A percentile compares a stretch with the other conserved stretches of the same genome.
Evolutionary conservation across 2,329 filamentous ascomycete species (phyloP).

Genomic region (Pseudogymnoascus sp.): DNA sequence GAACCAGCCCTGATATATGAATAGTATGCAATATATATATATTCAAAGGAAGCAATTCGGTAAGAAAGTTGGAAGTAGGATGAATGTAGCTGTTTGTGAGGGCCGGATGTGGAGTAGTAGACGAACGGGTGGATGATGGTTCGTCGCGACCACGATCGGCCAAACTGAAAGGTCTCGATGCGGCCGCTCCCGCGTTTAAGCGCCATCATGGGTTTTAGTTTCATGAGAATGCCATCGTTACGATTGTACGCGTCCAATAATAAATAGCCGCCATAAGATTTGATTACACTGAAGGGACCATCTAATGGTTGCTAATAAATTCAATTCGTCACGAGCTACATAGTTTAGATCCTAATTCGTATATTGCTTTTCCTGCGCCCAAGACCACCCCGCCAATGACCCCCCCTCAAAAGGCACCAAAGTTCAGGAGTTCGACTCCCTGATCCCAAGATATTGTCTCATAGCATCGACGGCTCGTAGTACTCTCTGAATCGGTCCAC

Average conservation of each 20-base stretch:
- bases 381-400: background rate
- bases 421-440: background rate
- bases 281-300: background rate
- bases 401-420: background rate
- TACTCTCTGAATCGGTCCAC: slow-evolving; percentile 60
- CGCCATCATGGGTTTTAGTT: slow-evolving; percentile 4
- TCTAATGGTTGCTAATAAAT: background rate
- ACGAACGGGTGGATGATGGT: background rate
- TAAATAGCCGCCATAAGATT: background rate
- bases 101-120: slow-evolving; percentile 1
- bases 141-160: slow-evolving; percentile 3
- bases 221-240: background rate
- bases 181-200: slow-evolving; percentile 7
- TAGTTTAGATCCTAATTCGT: background rate
- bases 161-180: background rate
- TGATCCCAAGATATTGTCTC: background rate
- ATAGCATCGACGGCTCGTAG: slow-evolving; percentile 40
- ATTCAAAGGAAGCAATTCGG: background rate
- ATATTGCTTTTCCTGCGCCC: background rate
- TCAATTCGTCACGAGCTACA: background rate
- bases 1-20: background rate
- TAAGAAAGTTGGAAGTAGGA: background rate
- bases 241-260: background rate
- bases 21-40: background rate
- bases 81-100: background rate